phyloP scores from a whole-genome alignment of 768 basidiomycete species.

The Tylopilus felleus region DNA sequence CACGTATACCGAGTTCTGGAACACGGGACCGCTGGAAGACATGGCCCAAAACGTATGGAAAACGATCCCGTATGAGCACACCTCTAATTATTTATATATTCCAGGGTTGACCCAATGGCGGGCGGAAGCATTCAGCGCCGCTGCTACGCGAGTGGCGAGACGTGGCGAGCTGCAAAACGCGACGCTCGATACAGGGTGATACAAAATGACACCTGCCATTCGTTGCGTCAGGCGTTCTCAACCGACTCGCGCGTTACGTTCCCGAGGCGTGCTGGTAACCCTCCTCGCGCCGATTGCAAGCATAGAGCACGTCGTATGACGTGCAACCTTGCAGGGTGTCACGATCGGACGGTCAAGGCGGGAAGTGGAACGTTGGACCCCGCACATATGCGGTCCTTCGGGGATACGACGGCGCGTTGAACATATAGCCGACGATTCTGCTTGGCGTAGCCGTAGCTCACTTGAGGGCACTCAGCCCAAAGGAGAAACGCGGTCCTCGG shows the following conservation, averaged over 20 bases:
- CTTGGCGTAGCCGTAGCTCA: not conserved
- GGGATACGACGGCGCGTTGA: not conserved
- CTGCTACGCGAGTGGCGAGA: not conserved
- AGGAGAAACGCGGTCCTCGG: too few species aligned
- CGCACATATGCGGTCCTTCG: not conserved
- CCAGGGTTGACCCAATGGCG: not conserved
- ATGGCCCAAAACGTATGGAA: not conserved
- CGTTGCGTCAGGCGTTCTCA: not conserved
- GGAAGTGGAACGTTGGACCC: not conserved
- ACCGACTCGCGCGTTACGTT: too few species aligned
- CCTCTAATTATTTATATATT: conserved; percentile 9
- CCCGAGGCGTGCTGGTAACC: not conserved
- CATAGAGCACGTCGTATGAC: too few species aligned
- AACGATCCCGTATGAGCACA: not conserved
- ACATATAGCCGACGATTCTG: not conserved
- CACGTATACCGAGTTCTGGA: conserved; percentile 22
- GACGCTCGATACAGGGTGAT: not conserved
- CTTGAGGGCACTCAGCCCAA: too few species aligned
- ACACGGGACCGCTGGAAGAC: conserved; percentile 20
- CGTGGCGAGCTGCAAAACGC: too few species aligned
- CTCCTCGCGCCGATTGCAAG: not conserved
- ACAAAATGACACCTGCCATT: not conserved
- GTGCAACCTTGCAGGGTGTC: not conserved
- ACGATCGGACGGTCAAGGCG: not conserved
- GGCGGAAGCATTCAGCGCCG: not conserved